A percentile compares a stretch with the other conserved stretches of the same genome.
These are phyloP conservation scores for Pichia membranifaciens DNA, from an alignment of 805 yeast genomes.

Conservation along the genomic window DNA sequence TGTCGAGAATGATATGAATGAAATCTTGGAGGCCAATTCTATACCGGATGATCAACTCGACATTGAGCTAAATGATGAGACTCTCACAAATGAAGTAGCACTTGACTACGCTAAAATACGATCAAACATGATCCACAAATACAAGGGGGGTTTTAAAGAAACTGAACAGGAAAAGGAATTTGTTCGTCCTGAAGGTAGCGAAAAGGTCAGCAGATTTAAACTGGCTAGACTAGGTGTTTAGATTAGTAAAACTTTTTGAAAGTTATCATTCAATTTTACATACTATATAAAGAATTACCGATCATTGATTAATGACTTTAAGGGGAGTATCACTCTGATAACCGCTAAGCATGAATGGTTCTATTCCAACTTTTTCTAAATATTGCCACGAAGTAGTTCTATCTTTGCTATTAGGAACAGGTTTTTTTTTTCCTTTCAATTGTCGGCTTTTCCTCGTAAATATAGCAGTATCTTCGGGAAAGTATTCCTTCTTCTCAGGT, in stretches of 20 bases:
- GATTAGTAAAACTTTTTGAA: background rate
- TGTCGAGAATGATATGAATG: constrained; percentile 36
- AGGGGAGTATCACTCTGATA: constrained; percentile 21
- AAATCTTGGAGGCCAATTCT: constrained; percentile 20
- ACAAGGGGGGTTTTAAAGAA: constrained; percentile 42
- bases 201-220: constrained; percentile 59
- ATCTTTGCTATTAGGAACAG: constrained; percentile 9
- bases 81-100: constrained; percentile 43
- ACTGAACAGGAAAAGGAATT: constrained; percentile 47
- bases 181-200: constrained; percentile 61
- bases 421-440: background rate
- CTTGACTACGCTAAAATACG: constrained; percentile 53
- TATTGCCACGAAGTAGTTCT: constrained; percentile 19
- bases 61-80: constrained; percentile 27
- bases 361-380: constrained; percentile 21
- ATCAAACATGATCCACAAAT: constrained; percentile 40
- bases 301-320: constrained; percentile 17
- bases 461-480: constrained; percentile 21
- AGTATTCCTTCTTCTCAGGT: constrained; percentile 2
- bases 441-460: constrained; percentile 20
- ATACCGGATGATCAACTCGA: constrained; percentile 26
- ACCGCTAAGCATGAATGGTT: constrained; percentile 28
- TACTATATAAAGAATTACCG: background rate
- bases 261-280: background rate
- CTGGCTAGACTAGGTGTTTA: constrained; percentile 39